phyloP scores from a whole-genome alignment of 345 rosid species.

The Acer yangbiense region DNA sequence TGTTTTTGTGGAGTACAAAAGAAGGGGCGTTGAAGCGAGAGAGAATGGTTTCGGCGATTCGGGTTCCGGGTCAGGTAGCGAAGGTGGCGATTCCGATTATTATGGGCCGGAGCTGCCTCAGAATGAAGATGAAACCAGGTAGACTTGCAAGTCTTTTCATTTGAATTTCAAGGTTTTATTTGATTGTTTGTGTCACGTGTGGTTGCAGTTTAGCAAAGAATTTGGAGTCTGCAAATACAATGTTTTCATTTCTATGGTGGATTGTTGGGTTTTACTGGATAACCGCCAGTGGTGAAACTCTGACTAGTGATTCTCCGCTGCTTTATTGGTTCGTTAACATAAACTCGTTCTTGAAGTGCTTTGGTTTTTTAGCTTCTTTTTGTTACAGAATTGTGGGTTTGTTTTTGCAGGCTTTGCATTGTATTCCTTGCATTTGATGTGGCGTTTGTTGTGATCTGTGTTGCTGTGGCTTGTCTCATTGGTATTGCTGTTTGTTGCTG shows the following conservation, averaged over 20 bases:
- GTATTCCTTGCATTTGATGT: conserved; percentile 86
- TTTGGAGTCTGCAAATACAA: conserved; percentile 74
- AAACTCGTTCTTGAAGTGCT: neutral
- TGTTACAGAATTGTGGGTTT: conserved; percentile 16
- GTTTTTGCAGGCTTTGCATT: conserved; percentile 74
- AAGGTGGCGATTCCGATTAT: conserved; percentile 38
- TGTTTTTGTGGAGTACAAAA: conserved; percentile 55
- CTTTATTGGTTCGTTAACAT: conserved; percentile 68
- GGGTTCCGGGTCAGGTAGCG: conserved; percentile 34
- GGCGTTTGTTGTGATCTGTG: conserved; percentile 72
- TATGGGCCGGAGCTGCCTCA: conserved; percentile 27
- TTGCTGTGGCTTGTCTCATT: conserved; percentile 71
- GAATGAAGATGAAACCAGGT: conserved; percentile 53
- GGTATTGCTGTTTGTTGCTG: conserved; percentile 93
- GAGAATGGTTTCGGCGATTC: conserved; percentile 19
- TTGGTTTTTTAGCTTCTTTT: neutral
- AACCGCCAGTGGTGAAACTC: conserved; percentile 49
- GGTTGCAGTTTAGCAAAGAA: conserved; percentile 47
- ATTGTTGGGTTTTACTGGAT: conserved; percentile 88
- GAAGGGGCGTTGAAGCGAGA: conserved; percentile 39
- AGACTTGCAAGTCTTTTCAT: neutral
- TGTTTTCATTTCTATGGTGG: conserved; percentile 93
- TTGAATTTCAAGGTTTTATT: neutral
- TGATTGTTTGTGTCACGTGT: neutral
- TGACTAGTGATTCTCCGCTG: conserved; percentile 55